phyloP scores from a whole-genome alignment of 768 basidiomycete species.

The Strobilomyces confusus region DNA sequence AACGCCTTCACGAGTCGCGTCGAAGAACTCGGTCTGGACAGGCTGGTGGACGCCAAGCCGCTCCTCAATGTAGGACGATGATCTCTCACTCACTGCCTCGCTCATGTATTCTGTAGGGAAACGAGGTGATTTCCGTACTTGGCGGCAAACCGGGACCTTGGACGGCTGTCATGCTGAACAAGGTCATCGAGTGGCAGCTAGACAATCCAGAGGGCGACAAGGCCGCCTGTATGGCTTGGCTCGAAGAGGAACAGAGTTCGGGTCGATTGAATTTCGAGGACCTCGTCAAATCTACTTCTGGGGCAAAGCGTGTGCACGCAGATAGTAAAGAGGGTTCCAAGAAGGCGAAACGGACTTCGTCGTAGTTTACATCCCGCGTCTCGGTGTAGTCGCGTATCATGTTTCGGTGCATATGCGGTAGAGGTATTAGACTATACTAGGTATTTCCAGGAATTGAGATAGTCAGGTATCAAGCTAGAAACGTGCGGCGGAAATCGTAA shows the following conservation, averaged over 20 bases:
- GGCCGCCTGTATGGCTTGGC: constrained; percentile 68
- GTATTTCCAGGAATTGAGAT: constrained; percentile 5
- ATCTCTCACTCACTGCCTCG: background rate
- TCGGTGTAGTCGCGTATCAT: background rate
- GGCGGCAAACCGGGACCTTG: constrained; percentile 64
- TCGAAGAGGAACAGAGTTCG: constrained; percentile 48
- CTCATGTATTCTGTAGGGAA: constrained; percentile 52
- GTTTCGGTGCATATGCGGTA: background rate
- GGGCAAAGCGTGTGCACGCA: constrained; percentile 25
- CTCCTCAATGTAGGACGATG: constrained; percentile 66
- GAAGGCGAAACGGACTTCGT: constrained; percentile 28
- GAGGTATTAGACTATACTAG: constrained; percentile 15
- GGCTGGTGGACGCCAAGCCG: constrained; percentile 63
- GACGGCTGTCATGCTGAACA: constrained; percentile 59
- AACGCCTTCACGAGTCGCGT: constrained; percentile 60
- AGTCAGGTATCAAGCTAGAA: constrained; percentile 1
- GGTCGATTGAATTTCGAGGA: constrained; percentile 41
- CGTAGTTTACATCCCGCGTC: background rate
- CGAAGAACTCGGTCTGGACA: constrained; percentile 56
- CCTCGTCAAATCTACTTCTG: constrained; percentile 14
- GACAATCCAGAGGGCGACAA: constrained; percentile 63
- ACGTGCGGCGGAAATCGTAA: background rate
- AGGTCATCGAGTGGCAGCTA: constrained; percentile 82
- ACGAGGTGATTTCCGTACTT: constrained; percentile 54
- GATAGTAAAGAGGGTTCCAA: constrained; percentile 22